Evolutionary conservation across 495 filamentous ascomycete genomes (phyloP), one percentile per base, ranked within the genome.

Genomic region (Wilcoxina mikolae): DNA sequence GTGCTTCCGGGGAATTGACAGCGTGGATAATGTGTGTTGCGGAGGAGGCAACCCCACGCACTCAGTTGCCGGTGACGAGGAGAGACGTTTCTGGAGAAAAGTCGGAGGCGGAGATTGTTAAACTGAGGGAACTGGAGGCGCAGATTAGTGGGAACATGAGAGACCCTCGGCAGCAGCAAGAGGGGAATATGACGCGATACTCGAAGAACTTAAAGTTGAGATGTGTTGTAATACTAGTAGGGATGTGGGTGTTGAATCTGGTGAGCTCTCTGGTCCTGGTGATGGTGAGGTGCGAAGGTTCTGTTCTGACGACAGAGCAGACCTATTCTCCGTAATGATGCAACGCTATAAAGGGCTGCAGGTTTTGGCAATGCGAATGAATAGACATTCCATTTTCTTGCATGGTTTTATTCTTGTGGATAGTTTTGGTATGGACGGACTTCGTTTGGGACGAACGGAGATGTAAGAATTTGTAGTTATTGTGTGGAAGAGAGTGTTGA

Each of bases 11-110:
- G 33, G 64, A 39, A 3, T 41, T 76, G 9, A 69, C 69, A 0
- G 56, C 26, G 5, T 74, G 70, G 70, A 67, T 74, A 31, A 58
- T 74, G n/a, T 66, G 68, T 47, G 63, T 27, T n/a, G 18, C 54
- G 43, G 22, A 38, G 42, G 43, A 57, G 20, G 51, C 51, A 39
- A 22, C 23, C 43, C n/a, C n/a, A n/a, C n/a, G n/a, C n/a, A 48
- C 48, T 45, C 57, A 47, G 44, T 54, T 39, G 42, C 54, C 53
- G 24, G 43, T 39, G 31, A 56, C 45, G 26, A 47, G 28, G 24
- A 31, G 7, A 25, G 35, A 28, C 4, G 57, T 23, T 26, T 11
- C 11, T 48, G 54, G 42, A 25, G 29, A 56, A 20, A 31, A 29
- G 31, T 41, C 31, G 17, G 58, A 65, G 20, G 53, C 43, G 18